phyloP scores from a whole-genome alignment of 139 green algal species.

The Chlamydomonas urium region DNA sequence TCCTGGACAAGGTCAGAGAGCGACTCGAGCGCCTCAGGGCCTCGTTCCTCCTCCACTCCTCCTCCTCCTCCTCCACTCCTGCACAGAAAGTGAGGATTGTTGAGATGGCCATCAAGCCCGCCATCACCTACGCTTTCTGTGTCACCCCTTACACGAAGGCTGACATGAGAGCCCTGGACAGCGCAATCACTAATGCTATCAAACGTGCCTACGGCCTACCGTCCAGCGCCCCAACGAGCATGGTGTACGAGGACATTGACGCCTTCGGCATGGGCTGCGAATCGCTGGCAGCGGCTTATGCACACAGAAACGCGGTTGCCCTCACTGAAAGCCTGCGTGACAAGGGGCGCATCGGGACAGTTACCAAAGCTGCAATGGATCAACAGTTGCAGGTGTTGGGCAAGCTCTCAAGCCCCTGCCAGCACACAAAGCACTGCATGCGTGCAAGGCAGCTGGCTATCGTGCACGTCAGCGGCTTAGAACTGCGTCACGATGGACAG shows the following conservation, averaged over 20 bases:
- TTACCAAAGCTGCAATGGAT: not conserved
- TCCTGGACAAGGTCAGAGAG: too few species aligned
- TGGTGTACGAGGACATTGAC: not conserved
- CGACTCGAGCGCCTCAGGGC: too few species aligned
- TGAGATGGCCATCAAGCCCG: not conserved
- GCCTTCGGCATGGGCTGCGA: not conserved
- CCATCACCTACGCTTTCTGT: not conserved
- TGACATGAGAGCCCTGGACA: not conserved
- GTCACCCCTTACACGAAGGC: not conserved
- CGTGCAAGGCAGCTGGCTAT: too few species aligned
- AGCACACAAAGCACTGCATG: constrained; percentile 1
- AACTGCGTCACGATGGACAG: too few species aligned
- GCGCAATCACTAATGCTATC: constrained; percentile 1
- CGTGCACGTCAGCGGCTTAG: too few species aligned
- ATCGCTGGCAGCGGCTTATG: not conserved
- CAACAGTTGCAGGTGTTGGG: too few species aligned
- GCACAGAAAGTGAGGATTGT: not conserved
- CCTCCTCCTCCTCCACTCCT: not conserved
- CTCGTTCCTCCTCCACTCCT: too few species aligned
- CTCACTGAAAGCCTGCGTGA: not conserved
- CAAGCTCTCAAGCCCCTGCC: too few species aligned
- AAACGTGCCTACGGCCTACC: not conserved
- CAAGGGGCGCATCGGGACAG: not conserved
- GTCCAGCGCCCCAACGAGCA: not conserved
- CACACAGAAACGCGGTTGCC: not conserved